Evolutionary conservation across 305 asterid genomes (phyloP), one percentile per base, ranked within the genome.

Genomic region (Solanum hybrid): DNA sequence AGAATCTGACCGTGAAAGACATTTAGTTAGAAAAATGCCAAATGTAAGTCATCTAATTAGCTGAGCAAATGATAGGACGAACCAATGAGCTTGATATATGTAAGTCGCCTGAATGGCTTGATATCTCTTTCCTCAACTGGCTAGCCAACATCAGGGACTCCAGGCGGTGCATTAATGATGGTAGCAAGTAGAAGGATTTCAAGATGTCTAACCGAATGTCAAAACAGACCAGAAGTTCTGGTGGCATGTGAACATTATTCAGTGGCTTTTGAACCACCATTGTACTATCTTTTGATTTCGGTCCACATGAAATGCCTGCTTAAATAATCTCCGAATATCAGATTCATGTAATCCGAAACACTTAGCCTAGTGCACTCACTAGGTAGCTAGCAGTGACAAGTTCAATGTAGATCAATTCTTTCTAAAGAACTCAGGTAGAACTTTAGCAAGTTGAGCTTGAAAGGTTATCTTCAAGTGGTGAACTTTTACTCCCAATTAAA

Each of bases 101-200:
- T 88, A 87, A 90, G 90, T 90, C 29, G 76, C 94, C 93, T 38
- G 92, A 92, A 88, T 92, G 92, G 86, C 35, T 88, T 12, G 97
- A 91, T 89, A 98, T 94, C 90, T 95, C 95, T 90, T 95, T 91
- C 90, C 95, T 93, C 72, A 98, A 97, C 91, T 97, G 99, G 93
- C 98, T 95, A 69, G 99, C 98, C 93, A 98, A 92, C 98, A 95
- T 97, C 86, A 98, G 92, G 82, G 98, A 94, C 93, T 96, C 98
- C 87, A 97, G 34, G 5, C 99, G 96, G 92, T 97, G 97, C 99
- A 98, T 95, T 89, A 98, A 56, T 35, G 99, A 98, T 22, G 99
- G 99, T 85, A 98, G 92, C 98, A 98, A 93, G 93, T 98, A 98
- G 91, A 95, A 93, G 34, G 99, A 88, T 90, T 94, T 98, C 92